These are phyloP conservation scores for Stagonosporopsis vannaccii DNA, from an alignment of 2,329 filamentous ascomycete genomes.

Conservation along the genomic window DNA sequence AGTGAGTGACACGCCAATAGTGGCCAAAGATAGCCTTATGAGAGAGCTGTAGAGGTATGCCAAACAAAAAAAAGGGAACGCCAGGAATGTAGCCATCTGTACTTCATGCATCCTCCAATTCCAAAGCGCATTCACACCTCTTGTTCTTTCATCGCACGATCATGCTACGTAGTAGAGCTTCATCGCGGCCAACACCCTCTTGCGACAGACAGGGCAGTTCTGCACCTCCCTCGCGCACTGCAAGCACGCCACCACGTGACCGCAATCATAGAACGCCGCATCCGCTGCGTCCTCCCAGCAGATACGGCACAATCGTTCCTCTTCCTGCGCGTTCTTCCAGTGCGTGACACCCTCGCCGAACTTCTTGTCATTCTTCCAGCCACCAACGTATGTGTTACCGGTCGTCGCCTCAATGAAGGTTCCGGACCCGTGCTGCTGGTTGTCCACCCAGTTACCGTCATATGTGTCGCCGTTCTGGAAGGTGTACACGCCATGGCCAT, in stretches of 20 bases:
- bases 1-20: neutral
- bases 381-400: slow-evolving; percentile 67
- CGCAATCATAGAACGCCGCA: slow-evolving; percentile 68
- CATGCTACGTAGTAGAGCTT: slow-evolving; percentile 61
- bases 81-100: neutral
- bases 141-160: neutral
- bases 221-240: slow-evolving; percentile 66
- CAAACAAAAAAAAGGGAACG: slow-evolving; percentile 1
- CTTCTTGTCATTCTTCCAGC: slow-evolving; percentile 66
- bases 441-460: slow-evolving; percentile 66
- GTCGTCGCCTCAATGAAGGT: slow-evolving; percentile 63
- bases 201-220: slow-evolving; percentile 67
- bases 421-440: slow-evolving; percentile 67
- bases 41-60: neutral
- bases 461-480: slow-evolving; percentile 72
- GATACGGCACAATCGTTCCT: slow-evolving; percentile 66
- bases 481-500: slow-evolving; percentile 65
- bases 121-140: neutral
- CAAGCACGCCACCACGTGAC: slow-evolving; percentile 68
- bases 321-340: slow-evolving; percentile 68
- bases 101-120: neutral
- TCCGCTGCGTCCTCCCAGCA: slow-evolving; percentile 68
- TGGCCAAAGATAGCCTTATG: neutral
- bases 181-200: slow-evolving; percentile 63
- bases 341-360: slow-evolving; percentile 68